phyloP scores from a whole-genome alignment of 2,329 filamentous ascomycete genomes.

The Xylariaceae sp. region DNA sequence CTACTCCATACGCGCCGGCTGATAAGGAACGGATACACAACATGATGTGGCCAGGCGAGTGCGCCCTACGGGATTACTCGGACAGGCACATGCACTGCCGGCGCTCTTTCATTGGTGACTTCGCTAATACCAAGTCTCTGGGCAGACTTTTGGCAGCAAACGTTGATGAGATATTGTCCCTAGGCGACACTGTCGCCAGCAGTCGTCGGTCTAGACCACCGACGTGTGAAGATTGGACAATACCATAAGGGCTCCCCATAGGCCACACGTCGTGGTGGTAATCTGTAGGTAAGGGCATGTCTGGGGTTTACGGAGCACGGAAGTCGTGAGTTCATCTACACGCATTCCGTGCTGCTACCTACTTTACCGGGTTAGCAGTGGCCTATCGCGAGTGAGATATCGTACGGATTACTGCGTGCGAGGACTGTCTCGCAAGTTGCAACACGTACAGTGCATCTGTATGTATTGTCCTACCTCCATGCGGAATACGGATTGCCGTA shows the following conservation, averaged over 20 bases:
- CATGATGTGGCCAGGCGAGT: background rate
- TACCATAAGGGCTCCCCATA: background rate
- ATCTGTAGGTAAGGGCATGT: too few relatives aligned
- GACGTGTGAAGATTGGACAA: background rate
- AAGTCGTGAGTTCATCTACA: too few relatives aligned
- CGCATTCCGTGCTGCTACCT: too few relatives aligned
- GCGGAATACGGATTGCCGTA: too few relatives aligned
- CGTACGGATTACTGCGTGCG: too few relatives aligned
- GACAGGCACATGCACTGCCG: background rate
- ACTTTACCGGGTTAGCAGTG: too few relatives aligned
- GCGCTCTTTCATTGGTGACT: constrained; percentile 8
- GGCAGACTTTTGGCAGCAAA: constrained; percentile 2
- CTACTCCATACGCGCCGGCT: background rate
- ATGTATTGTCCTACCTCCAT: too few relatives aligned
- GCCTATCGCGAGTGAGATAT: too few relatives aligned
- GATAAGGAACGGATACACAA: background rate
- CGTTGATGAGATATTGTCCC: background rate
- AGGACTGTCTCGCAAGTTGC: too few relatives aligned
- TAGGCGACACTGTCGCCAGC: constrained; percentile 3
- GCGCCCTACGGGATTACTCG: background rate
- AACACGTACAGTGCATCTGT: too few relatives aligned
- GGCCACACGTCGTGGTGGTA: background rate
- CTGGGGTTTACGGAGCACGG: too few relatives aligned
- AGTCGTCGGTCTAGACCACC: constrained; percentile 3
- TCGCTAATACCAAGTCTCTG: constrained; percentile 9